Percentiles rank a stretch among this genome's conserved stretches.
These are phyloP conservation scores for Ramaria sp. DNA, from an alignment of 768 basidiomycete species.

Conservation along the genomic window DNA sequence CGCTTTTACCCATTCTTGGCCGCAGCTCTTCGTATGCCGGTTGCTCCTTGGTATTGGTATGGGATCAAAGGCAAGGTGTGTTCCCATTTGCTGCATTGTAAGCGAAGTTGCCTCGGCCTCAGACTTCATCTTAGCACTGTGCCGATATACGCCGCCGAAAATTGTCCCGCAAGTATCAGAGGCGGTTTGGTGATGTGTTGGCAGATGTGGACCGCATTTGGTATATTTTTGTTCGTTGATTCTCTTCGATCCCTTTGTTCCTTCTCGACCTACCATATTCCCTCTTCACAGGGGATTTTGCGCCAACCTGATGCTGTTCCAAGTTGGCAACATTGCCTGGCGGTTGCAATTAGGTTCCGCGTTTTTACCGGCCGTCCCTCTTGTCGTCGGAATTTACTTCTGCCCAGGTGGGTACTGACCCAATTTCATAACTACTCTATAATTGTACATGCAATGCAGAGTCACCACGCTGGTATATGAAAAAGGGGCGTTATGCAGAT, in stretches of 20 bases:
- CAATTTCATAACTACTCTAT: too few relatives aligned
- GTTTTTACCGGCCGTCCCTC: slow-evolving; percentile 26
- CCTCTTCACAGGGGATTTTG: background rate
- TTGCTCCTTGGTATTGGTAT: slow-evolving; percentile 44
- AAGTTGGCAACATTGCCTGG: slow-evolving; percentile 20
- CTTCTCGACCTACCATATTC: background rate
- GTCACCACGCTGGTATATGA: slow-evolving; percentile 72
- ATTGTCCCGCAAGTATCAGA: slow-evolving; percentile 69
- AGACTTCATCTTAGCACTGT: slow-evolving; percentile 19
- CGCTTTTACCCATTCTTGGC: slow-evolving; percentile 45
- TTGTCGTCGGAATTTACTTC: slow-evolving; percentile 33
- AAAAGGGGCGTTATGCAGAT: slow-evolving; percentile 58
- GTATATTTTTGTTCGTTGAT: slow-evolving; percentile 49
- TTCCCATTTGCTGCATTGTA: too few relatives aligned
- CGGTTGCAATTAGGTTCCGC: too few relatives aligned
- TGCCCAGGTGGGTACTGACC: slow-evolving; percentile 42
- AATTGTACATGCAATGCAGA: too few relatives aligned
- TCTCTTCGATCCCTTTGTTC: too few relatives aligned
- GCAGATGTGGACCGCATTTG: slow-evolving; percentile 88
- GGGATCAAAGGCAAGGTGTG: slow-evolving; percentile 39
- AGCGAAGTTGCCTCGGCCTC: too few relatives aligned
- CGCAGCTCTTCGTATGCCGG: slow-evolving; percentile 41
- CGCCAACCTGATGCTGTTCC: slow-evolving; percentile 37
- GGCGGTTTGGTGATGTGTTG: slow-evolving; percentile 90
- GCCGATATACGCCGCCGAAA: slow-evolving; percentile 44